Base-by-base conservation (phyloP, 2,329 filamentous ascomycete genomes). In the Penicillium janthinellum region DNA sequence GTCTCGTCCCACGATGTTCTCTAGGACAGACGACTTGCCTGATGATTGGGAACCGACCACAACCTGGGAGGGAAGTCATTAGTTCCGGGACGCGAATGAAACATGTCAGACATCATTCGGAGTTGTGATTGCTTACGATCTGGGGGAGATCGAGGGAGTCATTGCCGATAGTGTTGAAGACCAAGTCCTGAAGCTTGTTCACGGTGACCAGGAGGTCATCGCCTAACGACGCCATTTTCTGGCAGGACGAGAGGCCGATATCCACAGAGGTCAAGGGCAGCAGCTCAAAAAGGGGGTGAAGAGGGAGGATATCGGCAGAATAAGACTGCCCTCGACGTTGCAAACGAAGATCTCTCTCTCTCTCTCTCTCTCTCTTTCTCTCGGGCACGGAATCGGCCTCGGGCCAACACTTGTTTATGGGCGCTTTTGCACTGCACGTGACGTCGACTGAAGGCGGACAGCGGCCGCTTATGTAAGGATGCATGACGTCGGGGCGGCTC, bases 91-190 rank as follows among this genome's bases (percentile, higher is more conserved):
- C 31, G 15, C 48, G 41, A 52, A 12, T 48, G 35, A 31, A 4
- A 1, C 5, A 37, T 4, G 44, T 14, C 25, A 17, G 25, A 8
- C 5, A n/a, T 14, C 31, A 41, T 10, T 1, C 28, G 12, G 14
- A 8, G 12, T 22, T 44, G 15, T 56, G 44, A 31, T 22, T 17
- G 82, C 88, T 74, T 88, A 97, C 95, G 84, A 99, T 99, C 81
- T 99, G 95, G 60, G 95, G 95, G 59, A 99, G 83, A 79, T 99
- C 95, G 62, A 99, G 86, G 55, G 94, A 98, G 79, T 99, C 95
- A 82, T 93, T 98, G 79, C 95, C 95, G 78, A 99, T 99, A 69
- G 95, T 99, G 82, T 99, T 99, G 84, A 99, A 99, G 73, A 99
- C 95, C 74, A 99, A 82, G 79, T 98, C 95, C 80, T 99, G 95